Base-by-base conservation (phyloP, 2,329 filamentous ascomycete species). In the Metarhizium brunneum region DNA sequence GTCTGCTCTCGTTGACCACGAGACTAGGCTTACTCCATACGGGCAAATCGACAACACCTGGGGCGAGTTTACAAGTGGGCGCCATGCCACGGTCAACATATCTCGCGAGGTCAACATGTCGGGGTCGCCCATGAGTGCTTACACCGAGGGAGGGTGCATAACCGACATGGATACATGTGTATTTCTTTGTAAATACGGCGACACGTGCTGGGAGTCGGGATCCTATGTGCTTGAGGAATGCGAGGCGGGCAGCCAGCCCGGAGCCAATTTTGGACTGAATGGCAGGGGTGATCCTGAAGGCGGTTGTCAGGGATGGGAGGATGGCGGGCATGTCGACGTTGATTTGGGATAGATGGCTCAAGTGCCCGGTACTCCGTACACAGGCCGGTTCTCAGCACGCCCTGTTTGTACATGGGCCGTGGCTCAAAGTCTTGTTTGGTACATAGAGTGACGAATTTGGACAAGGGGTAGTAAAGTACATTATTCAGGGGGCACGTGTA, bases 11-110 rank as follows among this genome's bases (percentile, higher is more conserved):
- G 71, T 67, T 64, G 55, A 62, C 56, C 55, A 40, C 40, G 56
- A 56, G 51, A 66, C 64, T 7, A 47, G 60, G 16, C 63, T 69
- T 57, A 56, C 57, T 6, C 2, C 7, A 55, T 68, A 61, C 55
- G 74, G 73, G 42, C 72, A 73, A 62, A 61, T 75, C 51, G 60
- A 63, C 59, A 69, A 76, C 59, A 75, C 74, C 36, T 76, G 74
- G 71, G 71, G 67, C 54, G 74, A 77, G 66, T 71, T 69, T 55
- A 75, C 68, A 55, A 72, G 70, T 42, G 70, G 69, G 48, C 56
- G 49, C 1, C 65, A 58, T 18, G 73, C 72, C 58, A 69, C 68
- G 43, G 69, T 74, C 56, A 70, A 77, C 59, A 66, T 77, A 54
- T 73, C 71, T 43, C 69, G 73, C 40, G 67, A 74, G 58, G 67